A percentile compares a stretch with the other conserved stretches of the same genome.
phyloP scores from a whole-genome alignment of 306 rosid species.

The Sesbania bispinosa region DNA sequence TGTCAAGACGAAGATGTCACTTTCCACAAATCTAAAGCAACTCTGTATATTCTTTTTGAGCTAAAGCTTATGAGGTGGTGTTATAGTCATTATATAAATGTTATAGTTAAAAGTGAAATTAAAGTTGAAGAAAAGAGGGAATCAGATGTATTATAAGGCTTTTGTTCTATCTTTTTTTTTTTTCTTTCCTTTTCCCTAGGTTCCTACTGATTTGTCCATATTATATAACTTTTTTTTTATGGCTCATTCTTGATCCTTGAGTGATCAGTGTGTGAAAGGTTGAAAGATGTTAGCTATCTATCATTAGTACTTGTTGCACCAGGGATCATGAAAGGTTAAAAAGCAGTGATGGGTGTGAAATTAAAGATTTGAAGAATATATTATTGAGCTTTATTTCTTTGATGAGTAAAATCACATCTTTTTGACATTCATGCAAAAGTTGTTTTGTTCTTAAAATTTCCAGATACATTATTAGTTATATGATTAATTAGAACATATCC shows the following conservation, averaged over 20 bases:
- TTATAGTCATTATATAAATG: conserved; percentile 38
- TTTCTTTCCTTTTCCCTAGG: conserved; percentile 19
- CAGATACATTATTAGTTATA: background rate
- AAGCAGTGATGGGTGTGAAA: conserved; percentile 33
- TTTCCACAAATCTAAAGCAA: conserved; percentile 39
- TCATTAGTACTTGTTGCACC: conserved; percentile 25
- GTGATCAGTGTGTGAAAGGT: conserved; percentile 45
- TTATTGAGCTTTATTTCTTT: conserved; percentile 29
- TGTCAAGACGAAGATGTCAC: conserved; percentile 40
- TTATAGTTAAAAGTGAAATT: conserved; percentile 43
- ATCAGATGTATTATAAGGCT: conserved; percentile 45
- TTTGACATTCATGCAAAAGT: conserved; percentile 31
- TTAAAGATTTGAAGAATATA: conserved; percentile 47
- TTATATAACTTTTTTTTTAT: background rate
- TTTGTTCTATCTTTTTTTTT: conserved; percentile 11
- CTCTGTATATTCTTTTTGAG: conserved; percentile 52
- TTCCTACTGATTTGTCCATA: conserved; percentile 33
- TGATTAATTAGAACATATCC: conserved; percentile 24
- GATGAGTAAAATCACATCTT: conserved; percentile 29
- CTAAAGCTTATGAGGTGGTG: conserved; percentile 42
- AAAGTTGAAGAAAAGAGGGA: conserved; percentile 52
- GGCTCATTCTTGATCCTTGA: conserved; percentile 9
- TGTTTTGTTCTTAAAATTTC: background rate
- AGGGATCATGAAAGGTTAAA: conserved; percentile 29
- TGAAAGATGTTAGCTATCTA: conserved; percentile 23